Conservation (phyloP, 2,329 filamentous ascomycete species). For the Penicillium vulpinum region DNA sequence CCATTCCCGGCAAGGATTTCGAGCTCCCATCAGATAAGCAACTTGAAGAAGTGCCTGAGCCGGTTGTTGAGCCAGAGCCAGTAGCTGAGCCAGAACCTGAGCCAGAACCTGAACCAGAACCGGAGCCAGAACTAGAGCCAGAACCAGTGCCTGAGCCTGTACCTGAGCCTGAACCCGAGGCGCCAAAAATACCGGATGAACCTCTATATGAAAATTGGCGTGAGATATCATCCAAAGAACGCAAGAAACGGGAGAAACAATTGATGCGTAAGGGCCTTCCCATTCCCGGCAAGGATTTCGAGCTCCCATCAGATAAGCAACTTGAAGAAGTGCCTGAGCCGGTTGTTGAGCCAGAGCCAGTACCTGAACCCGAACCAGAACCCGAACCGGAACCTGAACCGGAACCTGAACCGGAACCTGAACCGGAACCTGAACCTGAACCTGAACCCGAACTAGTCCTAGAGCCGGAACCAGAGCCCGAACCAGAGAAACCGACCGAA, state of each 20-base stretch:
- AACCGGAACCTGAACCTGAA: conserved; percentile 30
- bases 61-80: conserved; percentile 20
- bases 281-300: conserved; percentile 32
- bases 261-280: conserved; percentile 30
- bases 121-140: conserved; percentile 30
- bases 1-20: conserved; percentile 33
- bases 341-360: conserved; percentile 16
- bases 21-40: conserved; percentile 24
- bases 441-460: conserved; percentile 2
- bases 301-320: conserved; percentile 23
- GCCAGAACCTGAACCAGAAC: conserved; percentile 20
- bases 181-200: conserved; percentile 32
- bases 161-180: conserved; percentile 24
- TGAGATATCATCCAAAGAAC: conserved; percentile 42
- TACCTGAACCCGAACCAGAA: conserved; percentile 26
- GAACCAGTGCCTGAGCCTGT: conserved; percentile 37
- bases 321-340: conserved; percentile 24
- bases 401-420: conserved; percentile 30
- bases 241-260: conserved; percentile 46
- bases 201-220: conserved; percentile 40
- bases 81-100: conserved; percentile 9
- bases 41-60: conserved; percentile 24
- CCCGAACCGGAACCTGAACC: conserved; percentile 30
- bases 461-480: conserved; percentile 22
- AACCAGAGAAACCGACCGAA: conserved; percentile 18